These are phyloP conservation scores for Fusarium albosuccineum DNA, from an alignment of 2,329 filamentous ascomycete species.

Conservation along the genomic window DNA sequence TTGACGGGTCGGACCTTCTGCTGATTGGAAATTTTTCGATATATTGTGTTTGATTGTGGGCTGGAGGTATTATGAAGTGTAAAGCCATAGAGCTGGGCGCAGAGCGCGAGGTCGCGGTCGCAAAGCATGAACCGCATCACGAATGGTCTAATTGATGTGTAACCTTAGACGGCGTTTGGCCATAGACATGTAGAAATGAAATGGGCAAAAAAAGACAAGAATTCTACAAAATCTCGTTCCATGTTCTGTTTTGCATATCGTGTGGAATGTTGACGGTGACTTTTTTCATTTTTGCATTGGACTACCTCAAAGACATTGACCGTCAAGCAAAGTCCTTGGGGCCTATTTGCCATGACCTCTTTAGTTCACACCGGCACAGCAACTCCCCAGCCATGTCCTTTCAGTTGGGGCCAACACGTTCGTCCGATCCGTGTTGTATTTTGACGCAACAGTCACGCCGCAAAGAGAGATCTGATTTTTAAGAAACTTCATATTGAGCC, in stretches of 20 bases:
- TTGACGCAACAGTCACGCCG: constrained; percentile 48
- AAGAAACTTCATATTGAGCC: constrained; percentile 59
- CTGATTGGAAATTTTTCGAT: constrained; percentile 50
- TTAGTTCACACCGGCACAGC: constrained; percentile 38
- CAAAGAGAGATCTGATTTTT: constrained; percentile 47
- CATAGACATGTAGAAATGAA: constrained; percentile 58
- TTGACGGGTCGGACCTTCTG: constrained; percentile 42
- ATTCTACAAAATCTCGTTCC: constrained; percentile 20
- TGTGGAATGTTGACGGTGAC: constrained; percentile 28
- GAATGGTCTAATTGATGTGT: constrained; percentile 57
- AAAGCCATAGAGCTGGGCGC: constrained; percentile 55
- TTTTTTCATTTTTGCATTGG: constrained; percentile 34
- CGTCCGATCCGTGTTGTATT: constrained; percentile 43
- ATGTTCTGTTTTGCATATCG: not conserved
- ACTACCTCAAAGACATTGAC: constrained; percentile 38
- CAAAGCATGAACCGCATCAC: constrained; percentile 52
- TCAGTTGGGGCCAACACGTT: constrained; percentile 40
- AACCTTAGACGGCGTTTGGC: constrained; percentile 57
- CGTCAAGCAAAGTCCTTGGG: constrained; percentile 40
- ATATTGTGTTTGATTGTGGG: constrained; percentile 48
- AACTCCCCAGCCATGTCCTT: constrained; percentile 42
- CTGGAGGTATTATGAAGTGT: constrained; percentile 48
- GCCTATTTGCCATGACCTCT: constrained; percentile 33
- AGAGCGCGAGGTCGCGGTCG: constrained; percentile 52
- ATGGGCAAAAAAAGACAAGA: constrained; percentile 41